Conservation (phyloP, 768 basidiomycete species). For the Lentinula boryana region DNA sequence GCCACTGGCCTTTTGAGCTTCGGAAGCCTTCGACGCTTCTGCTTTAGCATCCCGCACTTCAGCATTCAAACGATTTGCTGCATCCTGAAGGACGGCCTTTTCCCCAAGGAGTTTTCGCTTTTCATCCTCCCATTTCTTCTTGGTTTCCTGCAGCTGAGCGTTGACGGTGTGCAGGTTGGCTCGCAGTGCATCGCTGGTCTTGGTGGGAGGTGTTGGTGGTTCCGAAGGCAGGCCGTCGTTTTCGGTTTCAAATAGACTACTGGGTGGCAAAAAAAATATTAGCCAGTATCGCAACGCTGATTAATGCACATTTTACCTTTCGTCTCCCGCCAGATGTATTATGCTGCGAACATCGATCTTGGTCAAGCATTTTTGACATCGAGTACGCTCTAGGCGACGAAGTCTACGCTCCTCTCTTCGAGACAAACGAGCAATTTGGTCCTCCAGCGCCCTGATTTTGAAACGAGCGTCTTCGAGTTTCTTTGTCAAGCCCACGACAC, state of each 20-base stretch:
- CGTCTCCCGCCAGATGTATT: conserved; percentile 41
- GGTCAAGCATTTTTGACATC: conserved; percentile 65
- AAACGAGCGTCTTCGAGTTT: conserved; percentile 68
- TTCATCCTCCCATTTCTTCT: conserved; percentile 66
- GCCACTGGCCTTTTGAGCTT: conserved; percentile 46
- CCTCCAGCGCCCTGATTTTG: conserved; percentile 52
- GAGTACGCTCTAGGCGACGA: conserved; percentile 51
- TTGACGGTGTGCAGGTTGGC: conserved; percentile 58
- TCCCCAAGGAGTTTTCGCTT: conserved; percentile 58
- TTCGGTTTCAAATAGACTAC: conserved; percentile 42
- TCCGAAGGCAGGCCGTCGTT: conserved; percentile 41
- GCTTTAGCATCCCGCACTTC: conserved; percentile 56
- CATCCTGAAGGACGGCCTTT: conserved; percentile 67
- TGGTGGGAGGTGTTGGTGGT: conserved; percentile 64
- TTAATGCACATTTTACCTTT: conserved; percentile 40
- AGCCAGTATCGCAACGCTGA: conserved; percentile 5
- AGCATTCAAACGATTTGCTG: conserved; percentile 57
- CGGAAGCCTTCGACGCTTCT: conserved; percentile 46
- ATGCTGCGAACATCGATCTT: conserved; percentile 49
- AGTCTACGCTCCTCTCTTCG: conserved; percentile 67
- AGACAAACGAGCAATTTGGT: conserved; percentile 58
- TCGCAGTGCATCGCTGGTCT: conserved; percentile 59
- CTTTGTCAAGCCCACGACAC: conserved; percentile 63
- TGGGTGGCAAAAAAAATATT: conserved; percentile 26
- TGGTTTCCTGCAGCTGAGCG: conserved; percentile 55